These are phyloP conservation scores for Micractinium sp. DNA, from an alignment of 139 green algal species.

Conservation along the genomic window DNA sequence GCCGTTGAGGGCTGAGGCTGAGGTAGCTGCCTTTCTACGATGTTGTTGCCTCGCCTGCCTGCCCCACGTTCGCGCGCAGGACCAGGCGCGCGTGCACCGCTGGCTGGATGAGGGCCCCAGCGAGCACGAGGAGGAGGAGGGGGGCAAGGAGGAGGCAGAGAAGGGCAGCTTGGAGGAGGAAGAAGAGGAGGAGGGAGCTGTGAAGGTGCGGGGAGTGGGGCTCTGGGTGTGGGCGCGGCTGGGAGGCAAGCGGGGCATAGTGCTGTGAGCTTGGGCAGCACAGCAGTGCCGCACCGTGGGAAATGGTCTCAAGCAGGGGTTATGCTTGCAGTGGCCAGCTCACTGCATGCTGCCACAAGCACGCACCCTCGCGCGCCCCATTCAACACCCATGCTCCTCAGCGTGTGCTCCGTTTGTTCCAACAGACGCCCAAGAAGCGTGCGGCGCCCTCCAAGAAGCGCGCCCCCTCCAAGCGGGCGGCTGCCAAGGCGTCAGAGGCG, in stretches of 20 bases:
- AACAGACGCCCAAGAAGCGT: conserved; percentile 9
- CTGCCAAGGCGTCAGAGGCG: neutral
- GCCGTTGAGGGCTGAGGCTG: too few species aligned
- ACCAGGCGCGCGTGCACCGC: neutral
- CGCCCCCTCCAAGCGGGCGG: neutral
- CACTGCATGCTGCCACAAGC: neutral
- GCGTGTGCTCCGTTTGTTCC: neutral
- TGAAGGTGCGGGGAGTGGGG: neutral
- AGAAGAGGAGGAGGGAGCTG: neutral
- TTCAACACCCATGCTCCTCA: too few species aligned
- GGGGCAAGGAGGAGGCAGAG: neutral
- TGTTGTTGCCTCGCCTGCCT: neutral
- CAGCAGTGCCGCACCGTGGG: too few species aligned
- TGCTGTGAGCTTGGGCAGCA: too few species aligned
- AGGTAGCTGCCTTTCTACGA: neutral
- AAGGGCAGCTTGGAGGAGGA: neutral
- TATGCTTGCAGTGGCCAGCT: neutral
- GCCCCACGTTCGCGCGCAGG: neutral
- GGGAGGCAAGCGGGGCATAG: neutral
- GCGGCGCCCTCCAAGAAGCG: neutral
- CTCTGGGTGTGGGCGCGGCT: too few species aligned
- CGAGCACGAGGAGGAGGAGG: neutral
- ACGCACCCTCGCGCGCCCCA: too few species aligned
- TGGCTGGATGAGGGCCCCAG: neutral
- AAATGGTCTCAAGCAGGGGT: neutral